Percentiles rank a stretch among this genome's conserved stretches.
Conservation (phyloP, 2,329 filamentous ascomycete genomes). For the Cytospora piceicola region DNA sequence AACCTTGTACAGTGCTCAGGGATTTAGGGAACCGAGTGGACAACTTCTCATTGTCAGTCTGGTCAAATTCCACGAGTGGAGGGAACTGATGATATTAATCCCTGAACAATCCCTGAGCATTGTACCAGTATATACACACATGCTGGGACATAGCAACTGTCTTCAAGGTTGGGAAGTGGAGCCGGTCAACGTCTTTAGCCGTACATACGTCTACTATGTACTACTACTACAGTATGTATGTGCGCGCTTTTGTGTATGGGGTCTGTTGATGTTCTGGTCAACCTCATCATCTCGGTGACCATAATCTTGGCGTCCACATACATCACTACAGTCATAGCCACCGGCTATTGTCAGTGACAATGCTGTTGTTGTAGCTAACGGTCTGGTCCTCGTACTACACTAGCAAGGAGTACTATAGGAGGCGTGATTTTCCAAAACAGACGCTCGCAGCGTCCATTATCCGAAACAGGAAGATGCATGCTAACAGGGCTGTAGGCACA, state of each 20-base stretch:
- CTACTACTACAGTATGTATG: too few species aligned
- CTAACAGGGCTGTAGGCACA: constrained; percentile 5
- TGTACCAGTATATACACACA: too few species aligned
- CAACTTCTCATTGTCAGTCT: too few species aligned
- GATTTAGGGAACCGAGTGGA: too few species aligned
- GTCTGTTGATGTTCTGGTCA: background rate
- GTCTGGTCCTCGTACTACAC: background rate
- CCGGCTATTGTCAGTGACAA: background rate
- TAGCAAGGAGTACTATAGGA: background rate
- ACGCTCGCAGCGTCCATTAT: background rate
- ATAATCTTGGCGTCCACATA: background rate
- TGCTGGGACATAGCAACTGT: background rate
- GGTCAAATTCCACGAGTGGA: too few species aligned
- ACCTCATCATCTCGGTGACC: background rate
- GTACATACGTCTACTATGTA: background rate
- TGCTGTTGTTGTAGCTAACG: background rate
- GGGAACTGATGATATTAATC: too few species aligned
- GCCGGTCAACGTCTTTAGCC: background rate
- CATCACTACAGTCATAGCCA: background rate
- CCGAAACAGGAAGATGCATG: constrained; percentile 2
- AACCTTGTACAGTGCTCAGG: background rate
- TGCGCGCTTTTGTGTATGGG: too few species aligned
- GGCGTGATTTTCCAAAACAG: background rate
- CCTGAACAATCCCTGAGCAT: too few species aligned
- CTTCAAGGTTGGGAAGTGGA: background rate